phyloP scores from a whole-genome alignment of 1,139 yeast genomes.

The Meyerozyma athensensis region DNA sequence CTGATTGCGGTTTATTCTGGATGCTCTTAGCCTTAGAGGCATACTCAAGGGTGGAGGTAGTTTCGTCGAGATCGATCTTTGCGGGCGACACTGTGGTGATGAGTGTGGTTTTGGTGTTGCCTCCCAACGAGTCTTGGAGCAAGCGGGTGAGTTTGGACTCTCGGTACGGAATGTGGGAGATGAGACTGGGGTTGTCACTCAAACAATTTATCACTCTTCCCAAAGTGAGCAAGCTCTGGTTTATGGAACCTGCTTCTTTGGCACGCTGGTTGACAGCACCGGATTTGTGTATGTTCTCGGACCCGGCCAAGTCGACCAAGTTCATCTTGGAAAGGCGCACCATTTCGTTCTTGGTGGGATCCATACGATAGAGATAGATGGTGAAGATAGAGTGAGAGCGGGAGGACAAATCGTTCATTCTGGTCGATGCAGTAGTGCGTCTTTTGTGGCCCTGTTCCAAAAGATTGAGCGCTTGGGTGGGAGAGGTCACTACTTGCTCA shows the following conservation, averaged over 20 bases:
- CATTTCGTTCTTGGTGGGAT: constrained; percentile 46
- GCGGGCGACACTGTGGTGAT: constrained; percentile 77
- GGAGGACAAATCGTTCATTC: constrained; percentile 65
- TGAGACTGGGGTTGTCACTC: constrained; percentile 34
- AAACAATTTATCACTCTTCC: constrained; percentile 70
- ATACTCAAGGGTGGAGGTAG: constrained; percentile 66
- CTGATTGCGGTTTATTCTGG: constrained; percentile 59
- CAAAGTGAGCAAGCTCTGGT: constrained; percentile 67
- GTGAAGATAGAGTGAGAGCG: constrained; percentile 79
- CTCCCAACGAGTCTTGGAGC: constrained; percentile 66
- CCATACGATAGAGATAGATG: constrained; percentile 53
- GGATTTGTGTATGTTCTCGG: constrained; percentile 62
- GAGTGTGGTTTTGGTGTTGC: constrained; percentile 74
- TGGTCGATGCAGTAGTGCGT: constrained; percentile 66
- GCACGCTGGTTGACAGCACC: constrained; percentile 65
- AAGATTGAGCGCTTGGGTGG: constrained; percentile 46
- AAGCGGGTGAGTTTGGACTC: constrained; percentile 72
- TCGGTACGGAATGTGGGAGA: constrained; percentile 68
- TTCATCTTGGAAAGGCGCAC: constrained; percentile 55
- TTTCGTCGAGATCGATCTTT: constrained; percentile 66
- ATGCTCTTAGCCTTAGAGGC: constrained; percentile 73
- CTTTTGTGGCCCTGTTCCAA: constrained; percentile 44
- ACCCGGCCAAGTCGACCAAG: constrained; percentile 78
- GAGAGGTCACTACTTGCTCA: constrained; percentile 50
- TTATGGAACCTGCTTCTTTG: constrained; percentile 71